Base-by-base conservation (phyloP, 139 green algal genomes). In the Ettlia oleoabundans region DNA sequence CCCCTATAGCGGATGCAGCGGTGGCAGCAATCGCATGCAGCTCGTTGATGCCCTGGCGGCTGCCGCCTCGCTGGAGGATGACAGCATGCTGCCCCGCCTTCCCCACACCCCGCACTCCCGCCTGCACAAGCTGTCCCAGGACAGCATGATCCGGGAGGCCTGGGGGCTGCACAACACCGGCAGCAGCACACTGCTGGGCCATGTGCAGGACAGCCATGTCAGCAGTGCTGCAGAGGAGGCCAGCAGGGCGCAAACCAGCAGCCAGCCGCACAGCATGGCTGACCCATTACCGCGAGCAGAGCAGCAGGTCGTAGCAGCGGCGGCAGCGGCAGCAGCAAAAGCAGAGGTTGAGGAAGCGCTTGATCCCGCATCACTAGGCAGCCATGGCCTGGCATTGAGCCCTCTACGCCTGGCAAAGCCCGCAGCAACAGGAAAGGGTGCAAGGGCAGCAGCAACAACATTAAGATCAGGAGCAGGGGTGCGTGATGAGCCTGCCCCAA, bases 1-100 rank as follows among this genome's bases (percentile, higher is more conserved):
- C 73, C 53, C 73, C 4, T 1, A n/a, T n/a, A n/a, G n/a, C n/a
- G n/a, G n/a, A n/a, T n/a, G 9, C 35, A 80, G 73, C 26, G 30
- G 35, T 42, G 32, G 53, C 52, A 35, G 22, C 35, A 61, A 24
- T 2, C 35, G 53, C 35, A 80, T 53, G 1, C 73, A 80, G 4
- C 73, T 80, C 1, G 73, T 80, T 24, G 73, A 80, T 52, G 58
- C 73, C 2, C 53, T 80, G 37, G 51, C 58, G 3, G 73, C 73
- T 1, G 73, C 51, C 22, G 42, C 70, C 2, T 19, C 42, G 13
- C 3, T n/a, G 24, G 73, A 53, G 37, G 28, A 24, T n/a, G 73
- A 41, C 37, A 15, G 10, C 13, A 19, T 26, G 35, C 19, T 35
- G 37, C 47, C 13, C 28, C 43, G 73, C 30, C 73, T 67, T 9